phyloP scores from a whole-genome alignment of 345 rosid species.

The Dovyalis caffra region DNA sequence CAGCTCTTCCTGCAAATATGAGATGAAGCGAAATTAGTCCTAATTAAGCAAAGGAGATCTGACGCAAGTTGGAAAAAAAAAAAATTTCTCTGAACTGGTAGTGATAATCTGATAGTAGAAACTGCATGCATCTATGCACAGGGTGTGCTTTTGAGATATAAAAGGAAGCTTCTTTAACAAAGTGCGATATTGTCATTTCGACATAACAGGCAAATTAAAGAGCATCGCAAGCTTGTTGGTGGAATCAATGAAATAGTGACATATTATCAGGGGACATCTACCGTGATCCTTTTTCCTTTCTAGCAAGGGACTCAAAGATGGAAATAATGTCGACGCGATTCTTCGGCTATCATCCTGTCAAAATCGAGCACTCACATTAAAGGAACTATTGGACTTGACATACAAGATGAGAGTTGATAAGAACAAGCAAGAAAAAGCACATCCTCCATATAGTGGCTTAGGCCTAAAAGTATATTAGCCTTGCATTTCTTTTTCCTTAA shows the following conservation, averaged over 20 bases:
- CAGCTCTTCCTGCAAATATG: slow-evolving; percentile 65
- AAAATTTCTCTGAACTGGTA: neutral
- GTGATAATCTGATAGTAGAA: neutral
- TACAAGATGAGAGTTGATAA: neutral
- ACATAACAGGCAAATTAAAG: neutral
- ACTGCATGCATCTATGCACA: neutral
- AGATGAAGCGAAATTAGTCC: neutral
- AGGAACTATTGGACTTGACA: neutral
- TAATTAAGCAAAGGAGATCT: neutral
- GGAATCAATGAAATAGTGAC: neutral
- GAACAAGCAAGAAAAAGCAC: neutral
- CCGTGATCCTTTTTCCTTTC: slow-evolving; percentile 86
- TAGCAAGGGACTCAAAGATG: slow-evolving; percentile 56
- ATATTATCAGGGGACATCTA: slow-evolving; percentile 15
- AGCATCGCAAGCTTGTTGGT: neutral
- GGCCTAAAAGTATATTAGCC: neutral
- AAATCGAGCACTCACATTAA: slow-evolving; percentile 19
- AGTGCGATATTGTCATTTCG: neutral
- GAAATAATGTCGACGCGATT: slow-evolving; percentile 70
- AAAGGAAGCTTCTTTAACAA: neutral
- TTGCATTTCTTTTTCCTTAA: neutral
- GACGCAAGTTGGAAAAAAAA: neutral
- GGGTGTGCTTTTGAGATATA: neutral
- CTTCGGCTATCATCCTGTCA: slow-evolving; percentile 85
- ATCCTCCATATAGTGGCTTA: neutral